A percentile compares a stretch with the other conserved stretches of the same genome.
Evolutionary conservation across 306 rosid genomes (phyloP).

Genomic region (Acacia crassicarpa): DNA sequence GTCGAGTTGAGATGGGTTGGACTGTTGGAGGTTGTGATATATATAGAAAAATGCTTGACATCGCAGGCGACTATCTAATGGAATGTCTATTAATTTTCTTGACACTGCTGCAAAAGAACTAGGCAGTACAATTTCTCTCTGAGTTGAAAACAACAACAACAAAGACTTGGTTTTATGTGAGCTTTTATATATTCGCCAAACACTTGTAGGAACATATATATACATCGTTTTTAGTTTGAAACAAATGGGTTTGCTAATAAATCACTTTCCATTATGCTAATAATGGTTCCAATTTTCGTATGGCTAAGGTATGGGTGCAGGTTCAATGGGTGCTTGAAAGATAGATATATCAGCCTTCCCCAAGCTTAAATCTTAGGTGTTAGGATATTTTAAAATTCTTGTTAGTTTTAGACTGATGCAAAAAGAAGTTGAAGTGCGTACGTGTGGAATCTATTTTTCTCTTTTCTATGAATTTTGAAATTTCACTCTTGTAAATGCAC

Average conservation of each 20-base stretch:
- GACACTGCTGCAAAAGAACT: constrained; percentile 66
- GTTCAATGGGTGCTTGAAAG: neutral
- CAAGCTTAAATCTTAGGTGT: too few species aligned
- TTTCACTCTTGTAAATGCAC: neutral
- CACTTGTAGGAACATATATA: constrained; percentile 10
- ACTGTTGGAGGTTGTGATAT: too few species aligned
- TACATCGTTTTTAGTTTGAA: neutral
- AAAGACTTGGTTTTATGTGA: constrained; percentile 29
- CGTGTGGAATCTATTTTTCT: neutral
- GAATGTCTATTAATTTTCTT: constrained; percentile 65
- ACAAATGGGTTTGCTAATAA: constrained; percentile 14
- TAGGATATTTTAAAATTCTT: neutral
- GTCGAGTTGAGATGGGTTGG: too few species aligned
- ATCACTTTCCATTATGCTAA: constrained; percentile 3
- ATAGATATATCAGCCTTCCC: neutral
- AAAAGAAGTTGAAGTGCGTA: neutral
- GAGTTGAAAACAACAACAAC: constrained; percentile 31
- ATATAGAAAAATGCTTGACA: constrained; percentile 57
- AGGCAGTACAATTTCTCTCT: constrained; percentile 54
- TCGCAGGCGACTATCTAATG: constrained; percentile 53
- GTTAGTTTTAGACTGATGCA: neutral
- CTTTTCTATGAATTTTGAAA: neutral
- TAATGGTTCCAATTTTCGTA: neutral
- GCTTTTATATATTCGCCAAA: neutral
- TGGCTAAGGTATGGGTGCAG: neutral